Evolutionary conservation across 2,329 filamentous ascomycete species (phyloP).

Genomic region (Cladosporium sp.): DNA sequence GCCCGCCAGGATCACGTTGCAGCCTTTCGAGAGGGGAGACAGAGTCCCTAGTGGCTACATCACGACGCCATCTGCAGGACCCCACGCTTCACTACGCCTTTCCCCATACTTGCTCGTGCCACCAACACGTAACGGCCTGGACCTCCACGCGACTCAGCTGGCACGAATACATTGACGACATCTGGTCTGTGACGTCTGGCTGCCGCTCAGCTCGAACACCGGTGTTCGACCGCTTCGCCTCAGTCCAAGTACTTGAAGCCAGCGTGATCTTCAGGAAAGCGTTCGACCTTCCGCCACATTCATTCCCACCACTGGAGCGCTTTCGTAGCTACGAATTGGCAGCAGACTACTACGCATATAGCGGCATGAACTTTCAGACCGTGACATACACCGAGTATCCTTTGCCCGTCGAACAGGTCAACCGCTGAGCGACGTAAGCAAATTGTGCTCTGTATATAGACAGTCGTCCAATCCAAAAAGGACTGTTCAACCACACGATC

Average conservation of each 20-base stretch:
- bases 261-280: conserved; percentile 21
- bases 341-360: conserved; percentile 18
- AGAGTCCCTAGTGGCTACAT: conserved; percentile 10
- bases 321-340: conserved; percentile 12
- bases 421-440: conserved; percentile 28
- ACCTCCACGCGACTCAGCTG: conserved; percentile 10
- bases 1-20: conserved; percentile 16
- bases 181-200: conserved; percentile 15
- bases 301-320: conserved; percentile 1
- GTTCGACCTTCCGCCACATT: conserved; percentile 23
- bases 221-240: background rate
- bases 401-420: conserved; percentile 32
- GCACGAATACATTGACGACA: conserved; percentile 9
- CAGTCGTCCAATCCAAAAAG: background rate
- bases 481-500: background rate
- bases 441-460: conserved; percentile 10
- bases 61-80: conserved; percentile 19
- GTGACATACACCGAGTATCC: conserved; percentile 29
- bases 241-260: conserved; percentile 12
- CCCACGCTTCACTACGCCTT: background rate
- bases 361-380: conserved; percentile 34
- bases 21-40: conserved; percentile 17
- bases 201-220: background rate
- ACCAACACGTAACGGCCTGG: conserved; percentile 9
- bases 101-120: conserved; percentile 2